Evolutionary conservation across 345 rosid species (phyloP), one percentile per base, ranked within the genome.

Genomic region (Lepidium sativum): DNA sequence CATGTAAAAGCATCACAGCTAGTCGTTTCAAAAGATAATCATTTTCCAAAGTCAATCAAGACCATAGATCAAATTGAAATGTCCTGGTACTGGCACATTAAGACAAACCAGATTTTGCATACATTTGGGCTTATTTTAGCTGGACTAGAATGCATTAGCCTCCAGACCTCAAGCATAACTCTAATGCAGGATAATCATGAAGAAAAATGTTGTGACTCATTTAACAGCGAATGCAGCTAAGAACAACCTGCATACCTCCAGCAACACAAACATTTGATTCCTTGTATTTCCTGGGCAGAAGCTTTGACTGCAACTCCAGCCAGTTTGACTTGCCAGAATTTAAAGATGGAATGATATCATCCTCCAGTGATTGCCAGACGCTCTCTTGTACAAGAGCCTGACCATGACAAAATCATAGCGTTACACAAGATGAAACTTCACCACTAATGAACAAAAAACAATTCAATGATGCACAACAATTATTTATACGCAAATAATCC

Each of bases 221-320:
- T 39, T 33, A 41, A 43, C 55, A 74, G 38, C 15, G 5, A 62
- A 72, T 40, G 57, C 63, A 66, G 29, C 70, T 35, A 51, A 76
- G 65, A 69, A 72, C 72, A 73, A 78, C 73, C 77, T 80, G 65
- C 89, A 77, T 86, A 94, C 99, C 99, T 88, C 99, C 99, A 60
- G 88, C 88, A 63, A 94, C 87, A 80, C 99, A 94, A 75, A 94
- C 73, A 70, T 85, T 90, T 60, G 95, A 81, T 73, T 88, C 91
- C 76, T 72, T 81, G 64, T 77, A 76, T 45, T 75, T 77, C 75
- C 79, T 88, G 8, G 91, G 80, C 34, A 86, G 69, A 69, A 83
- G 80, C 76, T 84, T 86, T 60, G 99, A 85, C 60, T 91, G 97
- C 42, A 91, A 74, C 49, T 94, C 99, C 84, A 94, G 80, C 99